Evolutionary conservation across 495 filamentous ascomycete genomes (phyloP).

Genomic region (Penicillium maclennaniae): DNA sequence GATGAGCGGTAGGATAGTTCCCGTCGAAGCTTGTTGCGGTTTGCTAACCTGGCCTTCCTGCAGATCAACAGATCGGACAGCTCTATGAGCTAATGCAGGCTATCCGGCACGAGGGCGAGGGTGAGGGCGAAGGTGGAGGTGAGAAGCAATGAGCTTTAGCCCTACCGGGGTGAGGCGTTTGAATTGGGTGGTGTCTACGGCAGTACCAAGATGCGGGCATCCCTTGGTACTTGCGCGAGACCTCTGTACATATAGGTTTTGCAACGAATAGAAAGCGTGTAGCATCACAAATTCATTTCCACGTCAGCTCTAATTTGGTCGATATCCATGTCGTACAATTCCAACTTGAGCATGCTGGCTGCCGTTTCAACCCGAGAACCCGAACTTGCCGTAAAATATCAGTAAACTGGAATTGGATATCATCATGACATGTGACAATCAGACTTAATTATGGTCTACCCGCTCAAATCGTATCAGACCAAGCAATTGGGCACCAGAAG

Average conservation of each 20-base stretch:
- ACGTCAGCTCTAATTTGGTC: not conserved
- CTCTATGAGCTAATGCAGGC: slow-evolving; percentile 91
- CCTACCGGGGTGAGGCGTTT: not conserved
- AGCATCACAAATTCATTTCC: not conserved
- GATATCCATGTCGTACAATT: not conserved
- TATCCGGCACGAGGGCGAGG: slow-evolving; percentile 50
- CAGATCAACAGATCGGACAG: slow-evolving; percentile 91
- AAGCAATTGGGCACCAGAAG: no score
- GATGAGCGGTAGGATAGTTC: slow-evolving; percentile 78
- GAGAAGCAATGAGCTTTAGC: slow-evolving; percentile 2
- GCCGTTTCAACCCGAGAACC: not conserved
- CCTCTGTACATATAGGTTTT: slow-evolving; percentile 22
- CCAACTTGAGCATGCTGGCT: not conserved
- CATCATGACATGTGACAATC: not conserved
- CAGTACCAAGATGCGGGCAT: slow-evolving; percentile 19
- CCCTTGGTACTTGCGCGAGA: not conserved
- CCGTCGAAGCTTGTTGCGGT: slow-evolving; percentile 2
- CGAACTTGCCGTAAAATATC: not conserved
- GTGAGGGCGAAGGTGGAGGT: slow-evolving; percentile 19
- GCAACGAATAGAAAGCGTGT: not conserved
- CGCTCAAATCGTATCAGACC: no score
- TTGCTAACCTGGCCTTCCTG: slow-evolving; percentile 6
- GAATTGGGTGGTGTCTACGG: not conserved
- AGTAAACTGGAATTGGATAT: not conserved
- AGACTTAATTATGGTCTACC: not conserved